Evolutionary conservation across 1,139 yeast genomes (phyloP).

Genomic region (Arxiozyma heterogenica): DNA sequence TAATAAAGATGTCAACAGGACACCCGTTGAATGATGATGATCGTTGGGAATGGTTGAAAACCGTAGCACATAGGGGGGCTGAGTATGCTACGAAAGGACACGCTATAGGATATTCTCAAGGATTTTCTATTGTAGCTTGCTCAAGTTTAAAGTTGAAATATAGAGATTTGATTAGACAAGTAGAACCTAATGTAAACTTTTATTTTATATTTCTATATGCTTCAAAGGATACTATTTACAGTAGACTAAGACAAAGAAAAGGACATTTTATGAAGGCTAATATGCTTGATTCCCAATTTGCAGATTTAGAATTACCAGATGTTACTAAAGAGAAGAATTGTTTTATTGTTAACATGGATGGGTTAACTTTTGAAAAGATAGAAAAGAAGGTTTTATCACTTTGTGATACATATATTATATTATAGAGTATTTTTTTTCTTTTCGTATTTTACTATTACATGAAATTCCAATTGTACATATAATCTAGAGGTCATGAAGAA

Average conservation of each 20-base stretch:
- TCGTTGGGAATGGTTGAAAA: conserved; percentile 78
- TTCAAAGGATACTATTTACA: conserved; percentile 47
- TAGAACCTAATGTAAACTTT: conserved; percentile 37
- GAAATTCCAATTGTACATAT: not conserved
- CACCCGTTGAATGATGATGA: conserved; percentile 80
- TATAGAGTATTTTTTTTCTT: not conserved
- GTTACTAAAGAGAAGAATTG: conserved; percentile 30
- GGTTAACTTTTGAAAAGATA: conserved; percentile 37
- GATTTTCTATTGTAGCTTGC: conserved; percentile 59
- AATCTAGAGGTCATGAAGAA: not conserved
- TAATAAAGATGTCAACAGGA: conserved; percentile 74
- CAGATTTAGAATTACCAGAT: conserved; percentile 61
- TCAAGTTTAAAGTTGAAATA: conserved; percentile 72
- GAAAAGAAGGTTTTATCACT: conserved; percentile 33
- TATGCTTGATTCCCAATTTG: conserved; percentile 75
- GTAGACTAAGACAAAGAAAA: conserved; percentile 51
- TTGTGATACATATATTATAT: conserved; percentile 1
- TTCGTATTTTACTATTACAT: too few relatives aligned
- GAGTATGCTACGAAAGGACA: conserved; percentile 27
- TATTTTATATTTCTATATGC: conserved; percentile 62
- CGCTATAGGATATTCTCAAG: conserved; percentile 19
- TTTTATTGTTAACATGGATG: conserved; percentile 25
- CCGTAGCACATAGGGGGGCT: conserved; percentile 36
- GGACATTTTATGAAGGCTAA: conserved; percentile 80
- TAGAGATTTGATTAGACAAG: conserved; percentile 46